These are phyloP conservation scores for Ogataea trehalophila DNA, from an alignment of 805 yeast species.

Conservation along the genomic window DNA sequence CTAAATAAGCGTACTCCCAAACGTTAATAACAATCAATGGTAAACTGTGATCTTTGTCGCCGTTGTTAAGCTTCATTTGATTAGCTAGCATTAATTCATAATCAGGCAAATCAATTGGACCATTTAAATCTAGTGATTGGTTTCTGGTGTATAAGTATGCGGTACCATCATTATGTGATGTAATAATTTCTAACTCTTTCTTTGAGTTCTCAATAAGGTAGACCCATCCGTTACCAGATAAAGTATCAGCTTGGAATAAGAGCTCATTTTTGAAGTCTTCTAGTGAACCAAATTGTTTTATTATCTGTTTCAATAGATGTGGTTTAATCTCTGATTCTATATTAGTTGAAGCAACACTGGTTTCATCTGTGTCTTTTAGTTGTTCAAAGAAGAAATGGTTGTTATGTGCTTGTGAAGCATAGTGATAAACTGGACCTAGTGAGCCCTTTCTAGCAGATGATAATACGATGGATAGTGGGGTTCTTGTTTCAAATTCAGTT, in stretches of 20 bases:
- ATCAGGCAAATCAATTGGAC: conserved; percentile 56
- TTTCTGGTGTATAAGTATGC: conserved; percentile 67
- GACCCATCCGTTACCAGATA: conserved; percentile 71
- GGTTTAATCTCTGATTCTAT: conserved; percentile 22
- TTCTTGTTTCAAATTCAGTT: conserved; percentile 70
- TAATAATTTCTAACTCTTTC: conserved; percentile 50
- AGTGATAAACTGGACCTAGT: conserved; percentile 70
- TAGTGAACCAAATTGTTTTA: conserved; percentile 36
- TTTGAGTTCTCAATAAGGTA: conserved; percentile 63
- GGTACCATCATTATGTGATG: conserved; percentile 70
- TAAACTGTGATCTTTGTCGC: conserved; percentile 55
- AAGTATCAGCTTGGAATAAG: conserved; percentile 44
- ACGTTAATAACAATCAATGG: conserved; percentile 75
- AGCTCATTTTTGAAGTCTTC: conserved; percentile 49
- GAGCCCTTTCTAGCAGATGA: conserved; percentile 64
- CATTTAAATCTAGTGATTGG: conserved; percentile 73
- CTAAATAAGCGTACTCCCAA: conserved; percentile 86
- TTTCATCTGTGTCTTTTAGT: conserved; percentile 28
- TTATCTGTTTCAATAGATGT: conserved; percentile 28
- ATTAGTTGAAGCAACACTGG: conserved; percentile 18
- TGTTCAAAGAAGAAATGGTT: conserved; percentile 85
- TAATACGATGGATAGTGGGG: conserved; percentile 65
- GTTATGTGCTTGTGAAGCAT: conserved; percentile 87
- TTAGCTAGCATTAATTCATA: conserved; percentile 41
- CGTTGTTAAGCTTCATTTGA: conserved; percentile 18